Conservation (phyloP, 805 yeast genomes). For the Barnettozyma vustinii region DNA sequence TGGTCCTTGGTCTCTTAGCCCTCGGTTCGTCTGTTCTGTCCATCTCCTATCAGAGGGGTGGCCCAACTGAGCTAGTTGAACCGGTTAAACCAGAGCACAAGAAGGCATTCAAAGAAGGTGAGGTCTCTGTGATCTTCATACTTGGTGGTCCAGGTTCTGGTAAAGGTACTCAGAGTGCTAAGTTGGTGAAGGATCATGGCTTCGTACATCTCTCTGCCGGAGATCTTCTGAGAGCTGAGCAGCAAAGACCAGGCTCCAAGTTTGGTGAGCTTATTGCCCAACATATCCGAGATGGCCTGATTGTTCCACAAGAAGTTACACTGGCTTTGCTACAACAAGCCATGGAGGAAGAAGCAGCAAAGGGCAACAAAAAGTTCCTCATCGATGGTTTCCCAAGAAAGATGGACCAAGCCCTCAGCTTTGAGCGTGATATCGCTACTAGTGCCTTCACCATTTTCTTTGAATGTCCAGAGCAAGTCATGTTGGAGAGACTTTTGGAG, state of each 20-base stretch:
- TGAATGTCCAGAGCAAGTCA: slow-evolving; percentile 76
- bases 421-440: slow-evolving; percentile 72
- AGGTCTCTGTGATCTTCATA: slow-evolving; percentile 80
- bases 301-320: slow-evolving; percentile 92
- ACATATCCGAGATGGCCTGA: slow-evolving; percentile 79
- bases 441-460: slow-evolving; percentile 69
- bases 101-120: slow-evolving; percentile 52
- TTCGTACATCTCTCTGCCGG: slow-evolving; percentile 96
- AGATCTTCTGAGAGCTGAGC: slow-evolving; percentile 90
- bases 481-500: slow-evolving; percentile 79
- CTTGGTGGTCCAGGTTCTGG: slow-evolving; percentile 98
- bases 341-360: slow-evolving; percentile 45
- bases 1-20: slow-evolving; percentile 42
- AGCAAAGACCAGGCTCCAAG: slow-evolving; percentile 71
- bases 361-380: slow-evolving; percentile 58
- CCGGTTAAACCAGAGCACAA: slow-evolving; percentile 10
- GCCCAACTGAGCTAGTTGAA: slow-evolving; percentile 43
- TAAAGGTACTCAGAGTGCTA: slow-evolving; percentile 93
- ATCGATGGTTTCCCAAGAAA: slow-evolving; percentile 97
- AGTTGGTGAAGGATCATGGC: slow-evolving; percentile 70
- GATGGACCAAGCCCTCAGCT: slow-evolving; percentile 96
- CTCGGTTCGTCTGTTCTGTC: slow-evolving; percentile 43
- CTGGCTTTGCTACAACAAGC: slow-evolving; percentile 79
- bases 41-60: slow-evolving; percentile 35
- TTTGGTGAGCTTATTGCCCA: slow-evolving; percentile 82